Percentiles rank a stretch among this genome's conserved stretches.
Evolutionary conservation across 1,139 yeast species (phyloP).

Genomic region (Suhomyces panamericanus): DNA sequence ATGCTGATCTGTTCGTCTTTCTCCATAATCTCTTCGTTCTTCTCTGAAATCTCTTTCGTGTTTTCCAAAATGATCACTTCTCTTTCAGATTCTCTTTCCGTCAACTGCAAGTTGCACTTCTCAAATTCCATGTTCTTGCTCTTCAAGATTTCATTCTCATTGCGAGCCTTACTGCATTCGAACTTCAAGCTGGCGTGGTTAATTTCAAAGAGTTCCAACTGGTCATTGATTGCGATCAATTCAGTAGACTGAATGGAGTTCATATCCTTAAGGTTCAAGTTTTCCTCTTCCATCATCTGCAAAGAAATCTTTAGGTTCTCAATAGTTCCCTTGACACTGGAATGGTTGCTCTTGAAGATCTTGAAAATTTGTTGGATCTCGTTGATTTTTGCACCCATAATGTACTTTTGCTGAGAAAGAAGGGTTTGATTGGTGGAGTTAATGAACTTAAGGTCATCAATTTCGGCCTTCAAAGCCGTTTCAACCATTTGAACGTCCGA

Average conservation of each 20-base stretch:
- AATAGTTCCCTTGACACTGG: conserved; percentile 15
- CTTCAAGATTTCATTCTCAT: conserved; percentile 10
- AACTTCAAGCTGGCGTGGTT: conserved; percentile 14
- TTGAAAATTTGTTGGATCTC: conserved; percentile 19
- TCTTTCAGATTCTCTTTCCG: conserved; percentile 14
- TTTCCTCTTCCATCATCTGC: conserved; percentile 12
- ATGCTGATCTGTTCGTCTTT: conserved; percentile 6
- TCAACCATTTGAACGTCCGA: conserved; percentile 11
- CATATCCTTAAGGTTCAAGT: conserved; percentile 12
- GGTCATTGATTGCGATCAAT: conserved; percentile 13
- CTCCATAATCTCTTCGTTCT: conserved; percentile 5
- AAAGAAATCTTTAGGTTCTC: conserved; percentile 15
- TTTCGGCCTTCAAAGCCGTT: conserved; percentile 2
- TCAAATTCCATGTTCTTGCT: conserved; percentile 9
- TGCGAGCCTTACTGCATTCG: conserved; percentile 6
- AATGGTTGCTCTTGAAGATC: conserved; percentile 15
- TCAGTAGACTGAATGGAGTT: conserved; percentile 14
- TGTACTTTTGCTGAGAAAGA: conserved; percentile 14
- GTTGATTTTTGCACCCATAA: conserved; percentile 13
- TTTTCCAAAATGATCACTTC: conserved; percentile 15
- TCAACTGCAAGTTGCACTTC: conserved; percentile 7
- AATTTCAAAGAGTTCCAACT: conserved; percentile 13
- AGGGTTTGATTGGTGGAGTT: conserved; percentile 9
- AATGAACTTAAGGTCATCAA: conserved; percentile 6
- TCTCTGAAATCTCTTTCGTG: conserved; percentile 15